A percentile compares a stretch with the other conserved stretches of the same genome.
phyloP scores from a whole-genome alignment of 2,329 filamentous ascomycete species.

The Trichoderma guizhouense region DNA sequence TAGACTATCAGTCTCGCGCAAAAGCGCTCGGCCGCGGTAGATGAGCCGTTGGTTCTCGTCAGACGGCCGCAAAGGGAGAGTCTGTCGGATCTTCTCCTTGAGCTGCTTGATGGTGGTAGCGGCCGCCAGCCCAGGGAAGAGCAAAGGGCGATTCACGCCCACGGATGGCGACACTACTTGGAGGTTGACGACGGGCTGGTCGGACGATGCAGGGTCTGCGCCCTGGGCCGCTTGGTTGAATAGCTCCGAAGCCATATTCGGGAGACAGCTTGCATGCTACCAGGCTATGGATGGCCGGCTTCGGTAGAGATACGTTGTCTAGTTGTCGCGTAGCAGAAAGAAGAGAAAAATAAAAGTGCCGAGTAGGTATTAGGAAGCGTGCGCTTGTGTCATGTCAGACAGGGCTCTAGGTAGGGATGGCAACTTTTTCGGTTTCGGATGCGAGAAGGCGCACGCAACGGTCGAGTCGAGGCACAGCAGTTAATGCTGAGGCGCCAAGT shows the following conservation, averaged over 20 bases:
- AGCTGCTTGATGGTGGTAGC: constrained; percentile 54
- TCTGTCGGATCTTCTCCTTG: constrained; percentile 56
- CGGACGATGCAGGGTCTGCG: constrained; percentile 26
- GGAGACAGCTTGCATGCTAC: constrained; percentile 28
- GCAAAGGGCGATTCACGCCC: constrained; percentile 49
- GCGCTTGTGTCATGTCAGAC: constrained; percentile 22
- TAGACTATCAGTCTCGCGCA: constrained; percentile 54
- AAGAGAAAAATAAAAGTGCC: not conserved
- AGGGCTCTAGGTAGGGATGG: not conserved
- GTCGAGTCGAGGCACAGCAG: not conserved
- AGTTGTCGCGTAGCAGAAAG: not conserved
- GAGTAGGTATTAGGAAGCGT: not conserved
- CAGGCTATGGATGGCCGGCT: not conserved
- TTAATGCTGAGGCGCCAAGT: not conserved
- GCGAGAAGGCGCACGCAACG: not conserved
- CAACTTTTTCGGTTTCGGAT: not conserved
- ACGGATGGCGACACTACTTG: constrained; percentile 58
- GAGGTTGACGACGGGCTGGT: constrained; percentile 48
- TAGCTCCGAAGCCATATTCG: constrained; percentile 40
- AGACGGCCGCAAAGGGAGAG: constrained; percentile 46
- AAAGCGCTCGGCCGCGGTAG: constrained; percentile 55
- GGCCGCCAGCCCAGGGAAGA: constrained; percentile 47
- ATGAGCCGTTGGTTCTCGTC: constrained; percentile 59
- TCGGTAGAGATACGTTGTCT: not conserved
- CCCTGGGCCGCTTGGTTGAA: constrained; percentile 21